A percentile compares a stretch with the other conserved stretches of the same genome.
Evolutionary conservation across 169 alveolate species (phyloP).

Genomic region (Plasmodium coatneyi): DNA sequence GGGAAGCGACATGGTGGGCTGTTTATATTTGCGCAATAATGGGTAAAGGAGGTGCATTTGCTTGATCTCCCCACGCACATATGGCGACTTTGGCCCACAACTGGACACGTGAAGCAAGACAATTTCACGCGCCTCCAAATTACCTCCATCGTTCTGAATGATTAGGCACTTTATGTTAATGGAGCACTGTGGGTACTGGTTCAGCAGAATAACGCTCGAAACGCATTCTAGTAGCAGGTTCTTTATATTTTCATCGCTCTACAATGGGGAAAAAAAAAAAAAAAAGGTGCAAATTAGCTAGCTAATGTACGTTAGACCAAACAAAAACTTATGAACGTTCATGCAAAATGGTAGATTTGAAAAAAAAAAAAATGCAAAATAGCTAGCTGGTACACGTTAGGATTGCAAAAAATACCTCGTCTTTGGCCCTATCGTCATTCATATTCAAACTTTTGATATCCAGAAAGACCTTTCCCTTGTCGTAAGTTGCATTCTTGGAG

Average conservation of each 20-base stretch:
- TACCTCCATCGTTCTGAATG: slow-evolving; percentile 69
- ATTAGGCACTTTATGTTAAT: slow-evolving; percentile 55
- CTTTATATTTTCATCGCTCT: slow-evolving; percentile 60
- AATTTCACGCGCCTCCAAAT: neutral
- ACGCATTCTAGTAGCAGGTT: slow-evolving; percentile 47
- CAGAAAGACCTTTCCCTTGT: slow-evolving; percentile 62
- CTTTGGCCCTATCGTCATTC: slow-evolving; percentile 23
- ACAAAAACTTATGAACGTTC: neutral
- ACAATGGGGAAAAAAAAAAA: neutral
- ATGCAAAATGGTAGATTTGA: neutral
- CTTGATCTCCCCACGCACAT: neutral
- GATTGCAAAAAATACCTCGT: slow-evolving; percentile 14
- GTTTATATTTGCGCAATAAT: neutral
- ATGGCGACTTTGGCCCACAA: neutral
- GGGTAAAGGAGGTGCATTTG: neutral
- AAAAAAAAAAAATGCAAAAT: slow-evolving; percentile 10
- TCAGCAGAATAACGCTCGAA: slow-evolving; percentile 30
- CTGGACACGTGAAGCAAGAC: neutral
- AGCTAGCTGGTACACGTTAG: neutral
- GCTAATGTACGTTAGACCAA: neutral
- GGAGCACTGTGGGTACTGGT: slow-evolving; percentile 59
- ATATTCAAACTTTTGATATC: slow-evolving; percentile 54
- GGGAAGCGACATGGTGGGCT: neutral
- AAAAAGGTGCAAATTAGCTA: neutral
- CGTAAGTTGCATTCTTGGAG: slow-evolving; percentile 59